Base-by-base conservation (phyloP, 352 stramenopile genomes). In the Globisporangium rhizosaccharum region DNA sequence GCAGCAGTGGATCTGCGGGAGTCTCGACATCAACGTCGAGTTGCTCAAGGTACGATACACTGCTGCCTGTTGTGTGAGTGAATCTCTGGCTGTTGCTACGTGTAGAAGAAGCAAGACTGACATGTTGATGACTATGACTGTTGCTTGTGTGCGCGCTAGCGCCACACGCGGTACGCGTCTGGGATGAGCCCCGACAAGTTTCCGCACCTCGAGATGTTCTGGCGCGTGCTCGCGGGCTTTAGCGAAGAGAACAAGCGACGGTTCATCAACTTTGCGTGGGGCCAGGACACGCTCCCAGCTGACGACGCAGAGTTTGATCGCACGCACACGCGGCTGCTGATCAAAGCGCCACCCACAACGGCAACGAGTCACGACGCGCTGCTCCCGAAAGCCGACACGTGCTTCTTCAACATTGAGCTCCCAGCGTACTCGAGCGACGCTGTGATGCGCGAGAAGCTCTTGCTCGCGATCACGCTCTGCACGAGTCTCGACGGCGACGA, bases 191-290 rank as follows among this genome's bases (percentile, higher is more conserved):
- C 74, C 2, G 84, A 88, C 18, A 74, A 81, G 25, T 87, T 74
- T 42, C 79, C 80, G 17, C 84, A 94, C 46, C 62, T 94, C 39
- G 75, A 87, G 25, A 87, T 73, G 61, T 94, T 94, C 63, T 94
- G 84, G 84, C 68, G 67, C 5, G 82, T 88, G 12, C 59, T 94
- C 11, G 61, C 59, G 8, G 51, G 57, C 7, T 87, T 92, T 26
- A 88, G 63, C 25, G 77, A 87, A 53, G 78, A 87, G 33, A 88
- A 94, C 65, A 91, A 89, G 63, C 78, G 79, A 6, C 76, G 76
- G 0, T 94, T 94, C 56, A 88, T 94, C 59, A 90, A 90, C 52
- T 94, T 94, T 57, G 84, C 84, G 1, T 94, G 84, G 84, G 84
- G 84, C 6, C 84, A 94, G 66, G 80, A 91, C 53, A 89, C 82